These are phyloP conservation scores for Aspergillus quadricinctus DNA, from an alignment of 2,329 filamentous ascomycete species.

Conservation along the genomic window DNA sequence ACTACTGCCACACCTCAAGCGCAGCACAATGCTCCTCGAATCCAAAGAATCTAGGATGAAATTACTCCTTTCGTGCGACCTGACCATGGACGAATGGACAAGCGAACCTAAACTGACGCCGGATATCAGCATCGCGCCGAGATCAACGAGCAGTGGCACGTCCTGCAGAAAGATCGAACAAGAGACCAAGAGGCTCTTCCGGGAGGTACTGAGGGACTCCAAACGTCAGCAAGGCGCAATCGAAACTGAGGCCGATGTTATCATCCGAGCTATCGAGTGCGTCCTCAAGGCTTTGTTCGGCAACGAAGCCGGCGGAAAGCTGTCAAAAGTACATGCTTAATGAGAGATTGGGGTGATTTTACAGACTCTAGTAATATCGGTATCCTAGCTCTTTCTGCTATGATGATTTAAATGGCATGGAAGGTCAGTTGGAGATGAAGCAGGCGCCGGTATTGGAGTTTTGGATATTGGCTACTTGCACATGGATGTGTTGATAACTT, in stretches of 20 bases:
- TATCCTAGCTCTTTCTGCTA: too few relatives aligned
- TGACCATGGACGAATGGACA: conserved; percentile 38
- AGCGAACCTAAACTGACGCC: conserved; percentile 36
- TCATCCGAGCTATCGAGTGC: conserved; percentile 34
- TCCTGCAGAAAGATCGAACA: conserved; percentile 28
- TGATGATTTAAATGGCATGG: background rate
- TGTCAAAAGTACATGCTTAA: background rate
- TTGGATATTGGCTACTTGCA: background rate
- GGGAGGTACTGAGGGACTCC: conserved; percentile 27
- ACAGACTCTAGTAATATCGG: background rate
- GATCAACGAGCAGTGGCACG: conserved; percentile 5
- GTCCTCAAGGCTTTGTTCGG: conserved; percentile 32
- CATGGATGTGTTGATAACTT: background rate
- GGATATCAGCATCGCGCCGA: conserved; percentile 30
- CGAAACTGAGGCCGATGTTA: conserved; percentile 21
- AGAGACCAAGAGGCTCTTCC: conserved; percentile 38
- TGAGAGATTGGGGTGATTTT: background rate
- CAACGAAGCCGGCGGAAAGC: conserved; percentile 1
- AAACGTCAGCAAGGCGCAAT: conserved; percentile 6
- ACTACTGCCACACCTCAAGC: conserved; percentile 34
- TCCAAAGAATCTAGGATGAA: conserved; percentile 10
- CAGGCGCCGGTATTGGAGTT: background rate
- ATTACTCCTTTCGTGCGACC: conserved; percentile 31
- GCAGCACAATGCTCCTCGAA: conserved; percentile 32
- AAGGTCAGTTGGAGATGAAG: background rate